Base-by-base conservation (phyloP, 2,329 filamentous ascomycete species). In the Neonectria sp. region DNA sequence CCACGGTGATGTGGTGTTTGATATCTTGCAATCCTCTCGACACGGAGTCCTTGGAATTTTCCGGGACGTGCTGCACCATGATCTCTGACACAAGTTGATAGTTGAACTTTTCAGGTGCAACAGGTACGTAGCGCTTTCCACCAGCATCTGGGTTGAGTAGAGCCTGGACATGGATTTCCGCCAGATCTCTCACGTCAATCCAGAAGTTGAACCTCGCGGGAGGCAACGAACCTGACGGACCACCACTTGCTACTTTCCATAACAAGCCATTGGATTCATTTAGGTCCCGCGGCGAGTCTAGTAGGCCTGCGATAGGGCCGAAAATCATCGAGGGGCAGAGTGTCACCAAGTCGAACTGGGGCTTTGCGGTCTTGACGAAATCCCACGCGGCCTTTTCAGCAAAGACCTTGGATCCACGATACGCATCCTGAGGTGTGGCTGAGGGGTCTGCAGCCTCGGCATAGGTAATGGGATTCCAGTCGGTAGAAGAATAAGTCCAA, bases 391-490 rank as follows among this genome's bases (percentile, higher is more conserved):
- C 60, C 3, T 37, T 55, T 6, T 67, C 65, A 2, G 65, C 65
- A 27, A 67, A 64, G 15, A 64, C 60, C 13, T 67, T 67, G 11
- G 65, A 67, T 37, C 65, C 65, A 3, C 65, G 55, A 25, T 67
- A 67, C 6, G 65, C 65, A 29, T 67, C 65, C 31, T 67, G 65
- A 1, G 65, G 65, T 12, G 60, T 60, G 0, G 65, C 60, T 1
- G 49, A 7, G 7, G 65, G 65, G 17, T 60, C 51, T 40, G 45
- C 31, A 2, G 65, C 65, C 17, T 60, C 48, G 4, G 4, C 31
- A 27, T 65, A 68, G 7, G 51, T 68, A 12, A 68, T 65, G 2
- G 68, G 68, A 33, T 70, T 70, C 68, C 68, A 70, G 31, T 70
- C 68, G 9, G 40, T 40, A 8, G 60, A 43, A 12, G 60, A 60